phyloP scores from a whole-genome alignment of 163 green algal species.

The Chlorella variabilis region DNA sequence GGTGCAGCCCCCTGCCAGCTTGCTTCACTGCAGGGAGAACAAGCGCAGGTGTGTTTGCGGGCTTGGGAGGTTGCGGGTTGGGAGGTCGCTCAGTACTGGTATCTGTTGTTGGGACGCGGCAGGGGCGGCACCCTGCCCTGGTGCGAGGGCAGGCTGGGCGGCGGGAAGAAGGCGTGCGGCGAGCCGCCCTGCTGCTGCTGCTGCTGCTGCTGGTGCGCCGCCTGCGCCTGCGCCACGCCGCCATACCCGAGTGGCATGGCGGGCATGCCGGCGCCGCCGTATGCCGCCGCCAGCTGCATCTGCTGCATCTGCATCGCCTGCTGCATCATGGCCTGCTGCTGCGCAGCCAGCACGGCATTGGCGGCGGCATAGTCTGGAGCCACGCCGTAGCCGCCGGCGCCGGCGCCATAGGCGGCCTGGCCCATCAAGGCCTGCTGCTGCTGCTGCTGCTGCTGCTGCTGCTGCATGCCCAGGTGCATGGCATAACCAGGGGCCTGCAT shows the following conservation, averaged over 20 bases:
- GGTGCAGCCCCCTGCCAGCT: no score
- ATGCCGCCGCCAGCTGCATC: background rate
- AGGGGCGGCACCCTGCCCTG: background rate
- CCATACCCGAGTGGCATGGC: background rate
- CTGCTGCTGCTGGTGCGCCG: background rate
- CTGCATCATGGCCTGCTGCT: conserved; percentile 20
- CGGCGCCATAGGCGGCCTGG: background rate
- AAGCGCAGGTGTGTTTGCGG: no score
- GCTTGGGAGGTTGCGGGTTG: no score
- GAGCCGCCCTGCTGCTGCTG: background rate
- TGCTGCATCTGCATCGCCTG: conserved; percentile 1
- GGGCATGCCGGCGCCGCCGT: background rate
- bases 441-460: background rate
- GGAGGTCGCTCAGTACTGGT: background rate
- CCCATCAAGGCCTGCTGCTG: background rate
- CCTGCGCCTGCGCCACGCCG: background rate
- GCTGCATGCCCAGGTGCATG: background rate
- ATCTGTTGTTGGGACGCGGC: background rate
- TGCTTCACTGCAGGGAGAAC: no score
- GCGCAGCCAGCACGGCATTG: conserved; percentile 1
- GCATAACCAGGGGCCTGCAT: background rate
- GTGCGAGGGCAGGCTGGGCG: background rate
- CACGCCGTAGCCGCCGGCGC: background rate
- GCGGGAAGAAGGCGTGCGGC: conserved; percentile 2
- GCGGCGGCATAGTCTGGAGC: background rate